Percentiles rank a stretch among this genome's conserved stretches.
Conservation (phyloP, 2,329 filamentous ascomycete species). For the Verticillium nonalfalfae region DNA sequence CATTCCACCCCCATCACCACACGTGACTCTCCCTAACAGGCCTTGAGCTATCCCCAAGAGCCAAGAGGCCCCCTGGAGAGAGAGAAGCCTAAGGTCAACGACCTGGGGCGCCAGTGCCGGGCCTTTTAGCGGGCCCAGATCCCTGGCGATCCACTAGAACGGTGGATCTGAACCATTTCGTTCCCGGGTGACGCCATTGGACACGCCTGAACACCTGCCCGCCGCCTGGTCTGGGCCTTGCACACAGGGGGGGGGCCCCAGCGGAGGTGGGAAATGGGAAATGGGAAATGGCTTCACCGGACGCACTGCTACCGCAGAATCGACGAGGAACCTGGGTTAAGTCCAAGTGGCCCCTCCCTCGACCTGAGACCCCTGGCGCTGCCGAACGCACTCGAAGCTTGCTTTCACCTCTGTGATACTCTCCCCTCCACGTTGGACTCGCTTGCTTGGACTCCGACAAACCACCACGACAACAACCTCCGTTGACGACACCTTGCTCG, state of each 20-base stretch:
- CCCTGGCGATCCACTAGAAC: neutral
- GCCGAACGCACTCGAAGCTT: neutral
- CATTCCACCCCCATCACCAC: neutral
- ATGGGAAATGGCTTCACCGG: neutral
- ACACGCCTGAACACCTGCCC: neutral
- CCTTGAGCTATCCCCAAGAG: neutral
- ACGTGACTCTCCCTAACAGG: neutral
- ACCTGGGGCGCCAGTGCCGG: neutral
- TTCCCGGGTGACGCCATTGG: neutral
- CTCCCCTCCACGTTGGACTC: too few species aligned
- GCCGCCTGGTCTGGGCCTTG: neutral
- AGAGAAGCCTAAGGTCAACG: neutral
- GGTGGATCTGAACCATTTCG: neutral
- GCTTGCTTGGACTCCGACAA: neutral
- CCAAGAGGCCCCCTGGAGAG: neutral
- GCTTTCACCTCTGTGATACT: neutral
- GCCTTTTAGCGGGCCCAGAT: neutral
- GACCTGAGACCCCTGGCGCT: neutral
- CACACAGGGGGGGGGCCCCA: neutral
- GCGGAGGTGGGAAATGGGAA: neutral
- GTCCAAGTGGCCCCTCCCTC: neutral
- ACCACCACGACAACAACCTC: neutral
- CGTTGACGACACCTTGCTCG: neutral
- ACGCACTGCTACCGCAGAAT: neutral
- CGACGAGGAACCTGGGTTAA: neutral